These are phyloP conservation scores for Biscogniauxia marginata DNA, from an alignment of 2,329 filamentous ascomycete species.

Conservation along the genomic window DNA sequence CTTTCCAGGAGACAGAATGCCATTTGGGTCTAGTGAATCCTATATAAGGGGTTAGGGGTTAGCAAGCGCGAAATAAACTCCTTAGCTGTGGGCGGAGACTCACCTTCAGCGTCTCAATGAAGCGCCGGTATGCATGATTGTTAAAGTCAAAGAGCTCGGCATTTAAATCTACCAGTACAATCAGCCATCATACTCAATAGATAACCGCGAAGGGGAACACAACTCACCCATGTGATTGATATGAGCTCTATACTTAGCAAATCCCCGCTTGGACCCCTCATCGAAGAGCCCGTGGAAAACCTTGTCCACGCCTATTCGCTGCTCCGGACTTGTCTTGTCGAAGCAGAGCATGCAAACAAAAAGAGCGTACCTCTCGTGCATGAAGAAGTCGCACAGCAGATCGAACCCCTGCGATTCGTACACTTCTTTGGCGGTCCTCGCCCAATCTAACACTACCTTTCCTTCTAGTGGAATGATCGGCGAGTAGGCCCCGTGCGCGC, in stretches of 20 bases:
- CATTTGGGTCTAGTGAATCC: conserved; percentile 38
- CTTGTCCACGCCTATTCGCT: conserved; percentile 36
- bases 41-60: conserved; percentile 9
- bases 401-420: conserved; percentile 43
- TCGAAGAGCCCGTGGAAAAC: conserved; percentile 35
- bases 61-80: background rate
- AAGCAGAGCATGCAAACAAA: conserved; percentile 49
- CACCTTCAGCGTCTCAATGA: conserved; percentile 39
- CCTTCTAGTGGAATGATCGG: conserved; percentile 38
- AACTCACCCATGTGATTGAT: conserved; percentile 40
- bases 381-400: conserved; percentile 47
- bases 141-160: conserved; percentile 40
- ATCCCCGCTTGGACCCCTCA: conserved; percentile 35
- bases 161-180: conserved; percentile 30
- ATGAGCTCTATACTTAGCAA: conserved; percentile 39
- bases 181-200: background rate
- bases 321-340: conserved; percentile 41
- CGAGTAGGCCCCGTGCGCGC: conserved; percentile 38
- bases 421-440: conserved; percentile 38
- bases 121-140: conserved; percentile 37
- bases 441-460: conserved; percentile 41
- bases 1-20: conserved; percentile 39
- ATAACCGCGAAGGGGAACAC: background rate
- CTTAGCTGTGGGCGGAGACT: conserved; percentile 3
- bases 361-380: conserved; percentile 46